Percentiles rank a stretch among this genome's conserved stretches.
These are phyloP conservation scores for Neonectria neomacrospora DNA, from an alignment of 2,329 filamentous ascomycete species.

Conservation along the genomic window DNA sequence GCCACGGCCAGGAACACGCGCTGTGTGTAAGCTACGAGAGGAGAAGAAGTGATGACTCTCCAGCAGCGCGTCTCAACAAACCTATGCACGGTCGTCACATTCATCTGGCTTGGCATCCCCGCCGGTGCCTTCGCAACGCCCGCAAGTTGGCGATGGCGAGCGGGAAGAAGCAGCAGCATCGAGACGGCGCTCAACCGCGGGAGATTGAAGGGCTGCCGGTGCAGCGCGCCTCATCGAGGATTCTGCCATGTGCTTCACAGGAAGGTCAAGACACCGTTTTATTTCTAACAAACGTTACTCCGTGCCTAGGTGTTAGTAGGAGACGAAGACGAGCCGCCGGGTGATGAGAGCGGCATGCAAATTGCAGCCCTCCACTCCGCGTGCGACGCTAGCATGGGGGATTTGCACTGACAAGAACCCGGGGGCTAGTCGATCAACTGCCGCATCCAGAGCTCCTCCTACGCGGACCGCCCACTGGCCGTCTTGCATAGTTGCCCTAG, in stretches of 20 bases:
- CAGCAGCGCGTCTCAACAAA: background rate
- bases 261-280: background rate
- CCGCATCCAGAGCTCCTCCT: constrained; percentile 24
- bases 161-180: background rate
- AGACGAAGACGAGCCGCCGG: background rate
- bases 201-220: constrained; percentile 20
- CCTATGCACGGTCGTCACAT: constrained; percentile 4
- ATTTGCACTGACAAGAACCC: constrained; percentile 3
- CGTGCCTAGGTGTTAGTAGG: background rate
- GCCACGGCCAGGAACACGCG: too few relatives aligned
- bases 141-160: background rate
- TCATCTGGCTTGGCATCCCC: background rate
- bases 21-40: background rate
- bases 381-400: constrained; percentile 28
- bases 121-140: constrained; percentile 4
- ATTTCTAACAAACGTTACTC: too few relatives aligned
- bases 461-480: constrained; percentile 6
- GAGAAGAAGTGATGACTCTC: background rate
- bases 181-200: background rate
- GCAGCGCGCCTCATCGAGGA: background rate
- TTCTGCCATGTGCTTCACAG: background rate
- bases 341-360: constrained; percentile 19
- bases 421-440: constrained; percentile 31
- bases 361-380: constrained; percentile 32
- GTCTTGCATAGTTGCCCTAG: constrained; percentile 1